Percentiles rank a stretch among this genome's conserved stretches.
phyloP scores from a whole-genome alignment of 306 rosid species.

The Corylus avellana region DNA sequence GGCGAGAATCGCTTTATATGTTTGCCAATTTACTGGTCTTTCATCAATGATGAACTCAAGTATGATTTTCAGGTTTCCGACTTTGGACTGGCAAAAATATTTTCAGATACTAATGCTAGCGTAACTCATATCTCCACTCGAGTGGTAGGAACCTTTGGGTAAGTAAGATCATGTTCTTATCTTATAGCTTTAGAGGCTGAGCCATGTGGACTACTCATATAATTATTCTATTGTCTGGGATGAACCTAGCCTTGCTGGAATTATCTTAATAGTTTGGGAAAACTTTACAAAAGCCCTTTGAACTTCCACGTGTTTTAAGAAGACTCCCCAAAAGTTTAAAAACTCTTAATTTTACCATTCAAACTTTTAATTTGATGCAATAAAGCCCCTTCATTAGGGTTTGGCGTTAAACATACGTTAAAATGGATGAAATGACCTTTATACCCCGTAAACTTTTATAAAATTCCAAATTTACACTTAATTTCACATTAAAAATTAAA shows the following conservation, averaged over 20 bases:
- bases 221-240: neutral
- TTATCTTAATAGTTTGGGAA: neutral
- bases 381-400: no score
- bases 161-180: conserved; percentile 47
- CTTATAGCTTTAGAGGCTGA: neutral
- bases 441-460: no score
- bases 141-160: conserved; percentile 99
- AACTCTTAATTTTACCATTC: no score
- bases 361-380: no score
- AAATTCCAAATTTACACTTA: no score
- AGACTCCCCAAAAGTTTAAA: no score
- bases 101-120: conserved; percentile 32
- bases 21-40: neutral
- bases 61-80: conserved; percentile 36
- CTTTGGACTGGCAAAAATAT: conserved; percentile 45
- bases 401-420: no score
- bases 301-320: no score
- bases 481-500: no score
- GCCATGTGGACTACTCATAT: neutral
- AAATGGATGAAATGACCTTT: no score
- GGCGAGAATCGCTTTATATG: neutral
- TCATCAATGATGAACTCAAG: neutral
- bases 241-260: neutral
- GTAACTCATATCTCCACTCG: conserved; percentile 84
- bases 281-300: no score